phyloP scores from a whole-genome alignment of 306 rosid species.

The Hylodesmum podocarpum region DNA sequence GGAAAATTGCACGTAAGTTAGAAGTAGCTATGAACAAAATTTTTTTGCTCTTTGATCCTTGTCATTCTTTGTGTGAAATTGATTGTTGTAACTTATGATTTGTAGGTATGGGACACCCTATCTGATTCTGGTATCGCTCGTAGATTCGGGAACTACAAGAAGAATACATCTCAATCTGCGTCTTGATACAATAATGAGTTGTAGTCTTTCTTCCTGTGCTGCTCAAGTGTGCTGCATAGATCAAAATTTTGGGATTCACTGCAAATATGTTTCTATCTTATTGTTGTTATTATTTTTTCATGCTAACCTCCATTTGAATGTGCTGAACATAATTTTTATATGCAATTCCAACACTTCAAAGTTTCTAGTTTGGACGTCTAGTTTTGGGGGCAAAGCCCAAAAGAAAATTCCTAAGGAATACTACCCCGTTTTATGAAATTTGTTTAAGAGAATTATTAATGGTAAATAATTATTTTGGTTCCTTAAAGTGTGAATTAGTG shows the following conservation, averaged over 20 bases:
- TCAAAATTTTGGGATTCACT: not conserved
- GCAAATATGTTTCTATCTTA: not conserved
- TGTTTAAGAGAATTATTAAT: not conserved
- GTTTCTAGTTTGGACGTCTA: not conserved
- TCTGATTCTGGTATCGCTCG: constrained; percentile 53
- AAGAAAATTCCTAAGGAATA: not conserved
- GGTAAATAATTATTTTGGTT: too few species aligned
- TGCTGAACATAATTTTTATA: not conserved
- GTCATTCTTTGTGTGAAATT: not conserved
- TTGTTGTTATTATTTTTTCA: not conserved
- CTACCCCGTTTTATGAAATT: not conserved
- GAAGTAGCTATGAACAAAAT: not conserved
- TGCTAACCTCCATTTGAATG: not conserved
- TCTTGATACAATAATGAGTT: constrained; percentile 26
- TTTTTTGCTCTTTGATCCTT: constrained; percentile 1
- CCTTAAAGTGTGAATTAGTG: too few species aligned
- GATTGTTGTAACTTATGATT: constrained; percentile 20
- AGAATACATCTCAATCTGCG: constrained; percentile 40
- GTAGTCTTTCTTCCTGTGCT: not conserved
- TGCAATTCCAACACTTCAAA: not conserved
- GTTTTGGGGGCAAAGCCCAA: not conserved
- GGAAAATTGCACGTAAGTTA: constrained; percentile 74
- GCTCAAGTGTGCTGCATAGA: not conserved
- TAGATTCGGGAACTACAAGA: constrained; percentile 46
- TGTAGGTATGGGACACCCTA: constrained; percentile 73